Evolutionary conservation across 2,329 filamentous ascomycete species (phyloP).

Genomic region (Pestalotiopsis sp.): DNA sequence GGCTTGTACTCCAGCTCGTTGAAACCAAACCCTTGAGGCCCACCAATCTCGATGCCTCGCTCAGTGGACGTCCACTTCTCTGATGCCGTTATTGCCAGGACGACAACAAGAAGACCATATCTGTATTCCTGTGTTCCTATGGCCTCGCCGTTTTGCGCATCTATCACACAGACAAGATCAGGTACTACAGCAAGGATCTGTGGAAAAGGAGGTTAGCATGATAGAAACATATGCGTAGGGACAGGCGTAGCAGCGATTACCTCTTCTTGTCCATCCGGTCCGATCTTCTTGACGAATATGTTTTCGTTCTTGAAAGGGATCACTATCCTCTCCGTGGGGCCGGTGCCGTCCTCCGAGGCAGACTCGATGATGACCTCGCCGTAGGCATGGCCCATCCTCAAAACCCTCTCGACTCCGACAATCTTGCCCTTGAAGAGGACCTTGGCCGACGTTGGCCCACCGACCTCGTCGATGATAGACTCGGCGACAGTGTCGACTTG

Average conservation of each 20-base stretch:
- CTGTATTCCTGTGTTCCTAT: slow-evolving; percentile 55
- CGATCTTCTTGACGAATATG: slow-evolving; percentile 49
- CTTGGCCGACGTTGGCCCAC: slow-evolving; percentile 48
- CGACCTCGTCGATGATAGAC: slow-evolving; percentile 55
- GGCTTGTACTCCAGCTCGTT: slow-evolving; percentile 43
- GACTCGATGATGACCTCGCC: slow-evolving; percentile 56
- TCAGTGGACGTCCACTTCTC: slow-evolving; percentile 41
- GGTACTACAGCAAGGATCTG: slow-evolving; percentile 50
- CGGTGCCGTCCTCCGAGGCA: slow-evolving; percentile 25
- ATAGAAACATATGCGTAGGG: too few relatives aligned
- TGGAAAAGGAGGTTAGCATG: background rate
- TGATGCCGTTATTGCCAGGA: slow-evolving; percentile 42
- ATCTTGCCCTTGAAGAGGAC: slow-evolving; percentile 63
- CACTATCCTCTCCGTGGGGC: slow-evolving; percentile 37
- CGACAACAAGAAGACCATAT: slow-evolving; percentile 47
- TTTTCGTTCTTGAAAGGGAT: slow-evolving; percentile 74
- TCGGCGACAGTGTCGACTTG: slow-evolving; percentile 52
- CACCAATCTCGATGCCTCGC: slow-evolving; percentile 47
- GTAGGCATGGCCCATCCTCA: slow-evolving; percentile 56
- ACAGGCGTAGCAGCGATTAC: background rate
- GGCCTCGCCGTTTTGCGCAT: slow-evolving; percentile 53
- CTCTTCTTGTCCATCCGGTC: slow-evolving; percentile 32
- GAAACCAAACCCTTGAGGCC: slow-evolving; percentile 45
- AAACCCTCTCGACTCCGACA: slow-evolving; percentile 51
- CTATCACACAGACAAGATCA: slow-evolving; percentile 53